Conservation (phyloP, 306 rosid genomes). For the Lupinus albus region DNA sequence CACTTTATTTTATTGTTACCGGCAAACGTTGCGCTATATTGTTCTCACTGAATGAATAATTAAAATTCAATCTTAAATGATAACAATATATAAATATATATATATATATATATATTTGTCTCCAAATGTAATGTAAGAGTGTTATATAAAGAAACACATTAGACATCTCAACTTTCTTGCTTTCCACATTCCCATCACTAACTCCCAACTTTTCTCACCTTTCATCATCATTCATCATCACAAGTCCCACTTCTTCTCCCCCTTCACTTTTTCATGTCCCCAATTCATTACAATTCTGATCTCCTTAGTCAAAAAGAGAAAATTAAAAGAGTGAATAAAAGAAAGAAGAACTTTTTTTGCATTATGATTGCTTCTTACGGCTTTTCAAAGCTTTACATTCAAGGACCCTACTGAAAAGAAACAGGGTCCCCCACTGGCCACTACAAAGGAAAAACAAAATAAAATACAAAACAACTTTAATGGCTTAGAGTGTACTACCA, state of each 20-base stretch:
- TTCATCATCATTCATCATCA: conserved; percentile 75
- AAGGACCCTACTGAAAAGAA: conserved; percentile 33
- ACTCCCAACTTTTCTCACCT: conserved; percentile 40
- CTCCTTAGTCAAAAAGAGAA: conserved; percentile 60
- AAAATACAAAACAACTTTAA: background rate
- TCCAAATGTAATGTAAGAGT: no score
- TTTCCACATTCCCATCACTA: conserved; percentile 9
- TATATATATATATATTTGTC: no score
- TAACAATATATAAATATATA: no score
- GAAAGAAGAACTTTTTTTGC: conserved; percentile 41
- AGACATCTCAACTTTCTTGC: conserved; percentile 38
- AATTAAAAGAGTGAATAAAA: conserved; percentile 39
- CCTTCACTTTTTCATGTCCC: conserved; percentile 55
- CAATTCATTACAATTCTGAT: conserved; percentile 44
- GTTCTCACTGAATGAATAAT: no score
- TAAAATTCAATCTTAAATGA: no score
- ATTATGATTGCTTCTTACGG: conserved; percentile 40
- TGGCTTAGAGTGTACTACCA: conserved; percentile 28
- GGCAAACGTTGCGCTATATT: no score
- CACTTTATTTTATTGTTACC: no score
- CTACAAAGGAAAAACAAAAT: background rate
- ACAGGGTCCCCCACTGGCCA: conserved; percentile 39
- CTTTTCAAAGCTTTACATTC: conserved; percentile 43
- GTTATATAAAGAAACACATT: no score
- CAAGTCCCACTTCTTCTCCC: conserved; percentile 51